Conservation (phyloP, 169 alveolate species). For the Neospora caninum region DNA sequence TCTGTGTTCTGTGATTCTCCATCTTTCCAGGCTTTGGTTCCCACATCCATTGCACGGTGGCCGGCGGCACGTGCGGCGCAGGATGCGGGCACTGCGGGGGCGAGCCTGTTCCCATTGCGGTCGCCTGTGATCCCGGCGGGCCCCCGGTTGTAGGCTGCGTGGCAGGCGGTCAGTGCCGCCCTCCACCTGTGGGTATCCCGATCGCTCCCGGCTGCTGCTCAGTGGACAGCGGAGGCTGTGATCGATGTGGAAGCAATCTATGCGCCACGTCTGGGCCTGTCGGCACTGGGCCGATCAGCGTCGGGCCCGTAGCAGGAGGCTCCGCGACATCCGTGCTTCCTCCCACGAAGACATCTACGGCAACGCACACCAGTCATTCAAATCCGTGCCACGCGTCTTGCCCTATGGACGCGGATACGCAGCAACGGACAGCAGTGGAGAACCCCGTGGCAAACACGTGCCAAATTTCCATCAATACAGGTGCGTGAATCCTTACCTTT, state of each 20-base stretch:
- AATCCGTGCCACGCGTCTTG: conserved; percentile 36
- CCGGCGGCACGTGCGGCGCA: background rate
- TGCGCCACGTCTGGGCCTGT: background rate
- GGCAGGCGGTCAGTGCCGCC: background rate
- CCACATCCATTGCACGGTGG: background rate
- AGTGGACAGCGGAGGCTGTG: background rate
- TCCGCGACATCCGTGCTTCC: background rate
- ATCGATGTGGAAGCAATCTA: background rate
- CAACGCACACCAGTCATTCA: conserved; percentile 17
- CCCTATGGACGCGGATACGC: conserved; percentile 34
- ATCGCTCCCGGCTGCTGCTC: background rate
- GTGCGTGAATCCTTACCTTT: too few species aligned
- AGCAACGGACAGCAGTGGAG: conserved; percentile 2
- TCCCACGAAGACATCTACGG: background rate
- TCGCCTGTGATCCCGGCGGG: conserved; percentile 16
- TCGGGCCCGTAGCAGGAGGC: conserved; percentile 13
- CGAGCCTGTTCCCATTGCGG: background rate
- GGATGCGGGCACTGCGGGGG: conserved; percentile 20
- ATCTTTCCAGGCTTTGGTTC: background rate
- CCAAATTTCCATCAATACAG: conserved; percentile 39
- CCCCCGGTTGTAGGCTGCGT: background rate
- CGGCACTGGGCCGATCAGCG: background rate
- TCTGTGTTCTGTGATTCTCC: too few species aligned
- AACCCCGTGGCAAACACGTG: conserved; percentile 40
- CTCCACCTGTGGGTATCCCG: conserved; percentile 2